These are phyloP conservation scores for Alternaria gansuensis DNA, from an alignment of 2,329 filamentous ascomycete genomes.

Conservation along the genomic window DNA sequence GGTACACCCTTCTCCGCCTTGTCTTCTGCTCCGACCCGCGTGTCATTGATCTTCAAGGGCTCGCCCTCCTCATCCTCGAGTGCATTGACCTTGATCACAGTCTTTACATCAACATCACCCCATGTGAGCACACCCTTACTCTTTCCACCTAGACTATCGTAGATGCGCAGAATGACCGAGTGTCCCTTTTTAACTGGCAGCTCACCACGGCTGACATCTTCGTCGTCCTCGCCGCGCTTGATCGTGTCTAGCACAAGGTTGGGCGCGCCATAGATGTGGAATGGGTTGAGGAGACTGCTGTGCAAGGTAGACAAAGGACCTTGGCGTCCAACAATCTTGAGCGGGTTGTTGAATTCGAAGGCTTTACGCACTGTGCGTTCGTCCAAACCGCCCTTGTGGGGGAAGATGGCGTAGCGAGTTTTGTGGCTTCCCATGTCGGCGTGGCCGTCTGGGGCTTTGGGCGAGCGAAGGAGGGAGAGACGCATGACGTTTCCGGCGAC, in stretches of 20 bases:
- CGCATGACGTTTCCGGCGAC: slow-evolving; percentile 90
- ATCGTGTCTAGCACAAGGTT: slow-evolving; percentile 85
- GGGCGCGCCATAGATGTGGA: slow-evolving; percentile 70
- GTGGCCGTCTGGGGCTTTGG: slow-evolving; percentile 91
- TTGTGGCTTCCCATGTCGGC: slow-evolving; percentile 92
- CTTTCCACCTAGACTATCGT: slow-evolving; percentile 86
- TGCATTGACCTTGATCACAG: slow-evolving; percentile 83
- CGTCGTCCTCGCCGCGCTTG: slow-evolving; percentile 77
- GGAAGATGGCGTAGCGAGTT: slow-evolving; percentile 90
- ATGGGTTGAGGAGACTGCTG: slow-evolving; percentile 59
- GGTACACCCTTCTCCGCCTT: slow-evolving; percentile 59
- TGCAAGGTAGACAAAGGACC: slow-evolving; percentile 43
- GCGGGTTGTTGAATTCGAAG: slow-evolving; percentile 88
- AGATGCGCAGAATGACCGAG: slow-evolving; percentile 84
- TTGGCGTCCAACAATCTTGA: slow-evolving; percentile 62
- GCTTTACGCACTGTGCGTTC: slow-evolving; percentile 80
- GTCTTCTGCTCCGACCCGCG: slow-evolving; percentile 61
- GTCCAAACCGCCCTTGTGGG: slow-evolving; percentile 77
- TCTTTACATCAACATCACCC: slow-evolving; percentile 72
- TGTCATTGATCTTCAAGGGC: slow-evolving; percentile 42
- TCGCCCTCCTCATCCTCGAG: slow-evolving; percentile 89
- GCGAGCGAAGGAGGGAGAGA: slow-evolving; percentile 81
- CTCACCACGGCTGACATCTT: slow-evolving; percentile 62
- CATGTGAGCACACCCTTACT: slow-evolving; percentile 75
- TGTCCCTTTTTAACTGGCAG: slow-evolving; percentile 72